Evolutionary conservation across 139 green algal genomes (phyloP).

Genomic region (Dunaliella primolecta): DNA sequence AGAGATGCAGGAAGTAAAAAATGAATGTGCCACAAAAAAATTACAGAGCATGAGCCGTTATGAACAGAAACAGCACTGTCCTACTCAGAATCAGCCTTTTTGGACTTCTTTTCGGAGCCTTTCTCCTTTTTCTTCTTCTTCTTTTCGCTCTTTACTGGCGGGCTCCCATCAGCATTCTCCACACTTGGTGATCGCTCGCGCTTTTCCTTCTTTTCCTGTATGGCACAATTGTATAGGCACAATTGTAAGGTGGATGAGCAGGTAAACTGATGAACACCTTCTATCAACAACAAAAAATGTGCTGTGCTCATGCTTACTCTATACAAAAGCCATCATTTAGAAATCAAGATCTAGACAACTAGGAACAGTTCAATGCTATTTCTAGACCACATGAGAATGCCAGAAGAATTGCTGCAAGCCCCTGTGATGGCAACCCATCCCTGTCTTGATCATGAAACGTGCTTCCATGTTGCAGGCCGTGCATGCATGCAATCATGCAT

Average conservation of each 20-base stretch:
- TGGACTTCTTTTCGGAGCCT: slow-evolving; percentile 46
- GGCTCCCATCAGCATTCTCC: not conserved
- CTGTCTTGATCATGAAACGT: no score
- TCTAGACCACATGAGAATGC: not conserved
- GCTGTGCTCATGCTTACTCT: not conserved
- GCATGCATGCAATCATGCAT: not conserved
- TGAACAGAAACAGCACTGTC: no score
- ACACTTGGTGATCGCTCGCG: slow-evolving; percentile 11
- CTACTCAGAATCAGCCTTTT: slow-evolving; percentile 13
- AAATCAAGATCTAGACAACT: no score
- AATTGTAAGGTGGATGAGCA: not conserved
- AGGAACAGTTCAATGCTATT: not conserved
- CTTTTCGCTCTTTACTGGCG: slow-evolving; percentile 13
- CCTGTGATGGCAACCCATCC: no score
- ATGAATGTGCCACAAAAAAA: no score
- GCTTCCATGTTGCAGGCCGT: no score
- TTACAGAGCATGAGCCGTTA: no score
- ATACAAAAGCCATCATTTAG: no score
- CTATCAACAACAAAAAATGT: no score
- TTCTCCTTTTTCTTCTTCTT: slow-evolving; percentile 31
- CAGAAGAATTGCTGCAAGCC: no score
- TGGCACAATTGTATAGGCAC: not conserved
- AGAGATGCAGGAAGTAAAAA: no score
- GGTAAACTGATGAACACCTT: not conserved
- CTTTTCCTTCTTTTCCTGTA: slow-evolving; percentile 30